These are phyloP conservation scores for Yamadazyma endophytica DNA, from an alignment of 805 yeast genomes.

Conservation along the genomic window DNA sequence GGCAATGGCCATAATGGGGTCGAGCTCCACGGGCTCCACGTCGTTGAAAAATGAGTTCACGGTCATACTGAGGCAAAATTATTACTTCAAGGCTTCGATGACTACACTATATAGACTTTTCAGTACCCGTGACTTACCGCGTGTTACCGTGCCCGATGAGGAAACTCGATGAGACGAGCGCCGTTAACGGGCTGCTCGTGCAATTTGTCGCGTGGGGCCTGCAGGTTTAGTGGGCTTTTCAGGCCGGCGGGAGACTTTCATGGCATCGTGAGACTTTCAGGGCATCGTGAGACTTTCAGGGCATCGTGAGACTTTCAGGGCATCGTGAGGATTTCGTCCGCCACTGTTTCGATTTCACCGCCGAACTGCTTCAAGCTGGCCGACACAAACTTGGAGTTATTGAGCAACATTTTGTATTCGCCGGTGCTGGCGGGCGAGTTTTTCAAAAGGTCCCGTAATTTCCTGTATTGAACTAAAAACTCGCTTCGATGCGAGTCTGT, in stretches of 20 bases:
- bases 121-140: conserved; percentile 3
- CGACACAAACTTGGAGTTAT: conserved; percentile 30
- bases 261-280: not conserved
- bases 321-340: conserved; percentile 4
- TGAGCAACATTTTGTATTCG: conserved; percentile 16
- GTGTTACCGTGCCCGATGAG: conserved; percentile 1
- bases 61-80: conserved; percentile 6
- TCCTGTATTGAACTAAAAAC: conserved; percentile 8
- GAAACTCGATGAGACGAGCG: not conserved
- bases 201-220: too few species aligned
- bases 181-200: not conserved
- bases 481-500: conserved; percentile 1
- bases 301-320: not conserved
- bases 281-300: conserved; percentile 1
- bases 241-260: not conserved
- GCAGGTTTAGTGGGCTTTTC: too few species aligned
- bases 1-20: conserved; percentile 25
- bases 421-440: conserved; percentile 3
- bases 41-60: conserved; percentile 6
- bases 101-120: conserved; percentile 2
- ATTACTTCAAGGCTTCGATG: not conserved
- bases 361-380: conserved; percentile 11
- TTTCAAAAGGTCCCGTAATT: conserved; percentile 6
- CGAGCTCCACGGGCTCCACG: conserved; percentile 17
- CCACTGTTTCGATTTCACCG: conserved; percentile 3